These are phyloP conservation scores for Eremochloa ophiuroides DNA, from an alignment of 176 grass and related monocot species.

Conservation along the genomic window DNA sequence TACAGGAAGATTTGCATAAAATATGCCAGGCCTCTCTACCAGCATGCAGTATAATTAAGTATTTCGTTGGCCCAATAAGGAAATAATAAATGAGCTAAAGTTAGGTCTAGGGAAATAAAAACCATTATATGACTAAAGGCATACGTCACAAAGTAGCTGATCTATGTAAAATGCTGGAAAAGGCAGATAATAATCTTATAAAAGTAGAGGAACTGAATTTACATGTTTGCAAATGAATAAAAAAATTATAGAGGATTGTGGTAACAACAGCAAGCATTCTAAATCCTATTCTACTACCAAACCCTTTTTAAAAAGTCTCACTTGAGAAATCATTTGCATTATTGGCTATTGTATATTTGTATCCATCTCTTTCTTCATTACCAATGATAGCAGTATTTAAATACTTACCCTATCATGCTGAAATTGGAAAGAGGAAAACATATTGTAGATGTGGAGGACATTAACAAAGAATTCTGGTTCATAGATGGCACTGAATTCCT, in stretches of 20 bases:
- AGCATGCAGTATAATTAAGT: conserved; percentile 26
- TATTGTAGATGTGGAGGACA: conserved; percentile 46
- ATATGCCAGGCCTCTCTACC: neutral
- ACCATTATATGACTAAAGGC: neutral
- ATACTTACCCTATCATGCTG: conserved; percentile 81
- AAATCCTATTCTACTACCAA: neutral
- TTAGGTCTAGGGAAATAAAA: neutral
- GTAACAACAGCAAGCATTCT: neutral
- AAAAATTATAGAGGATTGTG: neutral
- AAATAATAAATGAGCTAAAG: conserved; percentile 17
- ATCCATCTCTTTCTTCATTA: conserved; percentile 29
- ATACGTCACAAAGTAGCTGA: neutral
- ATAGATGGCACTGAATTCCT: conserved; percentile 58
- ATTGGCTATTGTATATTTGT: neutral
- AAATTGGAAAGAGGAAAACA: conserved; percentile 63
- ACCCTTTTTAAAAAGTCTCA: neutral
- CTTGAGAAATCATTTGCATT: conserved; percentile 14
- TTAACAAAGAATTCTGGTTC: conserved; percentile 64
- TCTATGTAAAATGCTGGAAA: neutral
- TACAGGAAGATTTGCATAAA: neutral
- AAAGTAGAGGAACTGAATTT: neutral
- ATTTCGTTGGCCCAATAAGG: conserved; percentile 8
- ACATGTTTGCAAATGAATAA: neutral
- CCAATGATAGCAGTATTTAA: conserved; percentile 12
- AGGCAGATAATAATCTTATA: neutral